phyloP scores from a whole-genome alignment of 179 eudicot species.

The Silene coronaria region DNA sequence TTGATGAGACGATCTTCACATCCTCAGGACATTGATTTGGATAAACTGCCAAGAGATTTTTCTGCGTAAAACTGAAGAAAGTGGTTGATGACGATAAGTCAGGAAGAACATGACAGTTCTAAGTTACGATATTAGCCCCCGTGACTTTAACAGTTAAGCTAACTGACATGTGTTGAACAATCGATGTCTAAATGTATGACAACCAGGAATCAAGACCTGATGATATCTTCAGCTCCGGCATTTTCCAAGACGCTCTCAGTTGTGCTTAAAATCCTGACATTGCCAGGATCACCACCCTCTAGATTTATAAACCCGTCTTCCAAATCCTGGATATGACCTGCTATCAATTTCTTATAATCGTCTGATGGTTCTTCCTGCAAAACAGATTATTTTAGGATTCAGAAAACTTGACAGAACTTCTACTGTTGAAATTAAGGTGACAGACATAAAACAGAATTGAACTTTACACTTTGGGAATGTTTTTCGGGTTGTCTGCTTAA shows the following conservation, averaged over 20 bases:
- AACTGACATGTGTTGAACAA: too few relatives aligned
- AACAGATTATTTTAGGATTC: background rate
- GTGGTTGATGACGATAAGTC: background rate
- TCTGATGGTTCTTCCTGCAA: conserved; percentile 3
- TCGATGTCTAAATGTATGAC: too few relatives aligned
- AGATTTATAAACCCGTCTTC: background rate
- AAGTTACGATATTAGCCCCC: too few relatives aligned
- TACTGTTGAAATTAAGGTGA: background rate
- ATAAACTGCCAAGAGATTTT: conserved; percentile 50
- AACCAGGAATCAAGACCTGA: background rate
- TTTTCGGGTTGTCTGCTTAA: background rate
- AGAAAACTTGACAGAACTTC: background rate
- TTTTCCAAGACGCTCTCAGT: conserved; percentile 9
- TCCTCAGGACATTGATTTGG: conserved; percentile 38
- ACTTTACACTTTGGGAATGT: background rate
- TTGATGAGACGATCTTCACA: conserved; percentile 42
- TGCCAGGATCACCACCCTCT: background rate
- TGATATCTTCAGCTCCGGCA: background rate
- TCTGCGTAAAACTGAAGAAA: conserved; percentile 50
- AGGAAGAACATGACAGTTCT: background rate
- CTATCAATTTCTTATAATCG: background rate
- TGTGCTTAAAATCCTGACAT: background rate
- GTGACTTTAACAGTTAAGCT: too few relatives aligned
- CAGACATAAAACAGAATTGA: background rate
- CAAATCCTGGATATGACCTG: background rate